Evolutionary conservation across 2,329 filamentous ascomycete species (phyloP).

Genomic region (Drechslerella coelobrocha): DNA sequence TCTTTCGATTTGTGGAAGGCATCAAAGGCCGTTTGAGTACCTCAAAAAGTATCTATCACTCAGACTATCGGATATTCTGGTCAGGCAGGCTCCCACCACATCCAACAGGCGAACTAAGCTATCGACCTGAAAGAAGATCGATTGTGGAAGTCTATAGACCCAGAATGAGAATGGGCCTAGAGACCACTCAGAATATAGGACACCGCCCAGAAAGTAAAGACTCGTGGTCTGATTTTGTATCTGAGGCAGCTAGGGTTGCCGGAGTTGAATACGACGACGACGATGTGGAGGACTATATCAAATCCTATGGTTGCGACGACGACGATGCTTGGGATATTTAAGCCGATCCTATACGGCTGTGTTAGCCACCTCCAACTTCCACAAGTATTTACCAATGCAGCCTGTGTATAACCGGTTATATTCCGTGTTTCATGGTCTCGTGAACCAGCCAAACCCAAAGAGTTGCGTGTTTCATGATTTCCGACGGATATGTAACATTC

Average conservation of each 20-base stretch:
- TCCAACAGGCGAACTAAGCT: not conserved
- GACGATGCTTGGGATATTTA: not conserved
- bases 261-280: constrained; percentile 47
- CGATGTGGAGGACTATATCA: constrained; percentile 45
- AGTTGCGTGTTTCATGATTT: no score
- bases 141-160: constrained; percentile 8
- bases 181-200: constrained; percentile 13
- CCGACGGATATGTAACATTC: no score
- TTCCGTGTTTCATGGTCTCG: no score
- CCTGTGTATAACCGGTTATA: no score
- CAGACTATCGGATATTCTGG: constrained; percentile 33
- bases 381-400: no score
- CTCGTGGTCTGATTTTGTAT: constrained; percentile 28
- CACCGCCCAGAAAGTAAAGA: constrained; percentile 8
- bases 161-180: constrained; percentile 16
- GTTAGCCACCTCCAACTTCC: no score
- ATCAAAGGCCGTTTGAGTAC: constrained; percentile 27
- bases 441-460: no score
- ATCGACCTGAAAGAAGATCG: not conserved
- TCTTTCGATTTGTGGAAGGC: constrained; percentile 39
- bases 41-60: constrained; percentile 13
- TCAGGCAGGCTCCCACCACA: constrained; percentile 10
- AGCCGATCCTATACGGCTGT: no score
- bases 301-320: constrained; percentile 14
- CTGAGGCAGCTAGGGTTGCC: constrained; percentile 10